phyloP scores from a whole-genome alignment of 495 filamentous ascomycete genomes.

The Aspergillus mulundensis region DNA sequence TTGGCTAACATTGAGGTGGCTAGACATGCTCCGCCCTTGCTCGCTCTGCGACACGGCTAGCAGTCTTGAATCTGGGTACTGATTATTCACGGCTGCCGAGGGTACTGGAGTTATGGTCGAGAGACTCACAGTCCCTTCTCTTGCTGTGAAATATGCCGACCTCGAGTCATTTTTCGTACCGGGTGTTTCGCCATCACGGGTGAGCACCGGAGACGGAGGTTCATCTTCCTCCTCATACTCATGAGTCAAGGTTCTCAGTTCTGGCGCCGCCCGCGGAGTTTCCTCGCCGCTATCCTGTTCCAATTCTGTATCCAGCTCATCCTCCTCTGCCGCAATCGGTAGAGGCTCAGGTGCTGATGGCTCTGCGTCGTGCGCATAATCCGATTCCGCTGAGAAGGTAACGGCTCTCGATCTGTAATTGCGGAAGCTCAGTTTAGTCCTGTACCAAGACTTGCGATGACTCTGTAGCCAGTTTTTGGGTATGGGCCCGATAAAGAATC shows the following conservation, averaged over 20 bases:
- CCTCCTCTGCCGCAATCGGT: slow-evolving; percentile 19
- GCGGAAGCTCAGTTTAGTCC: slow-evolving; percentile 44
- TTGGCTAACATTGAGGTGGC: slow-evolving; percentile 19
- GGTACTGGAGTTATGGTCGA: neutral
- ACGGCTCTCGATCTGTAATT: slow-evolving; percentile 55
- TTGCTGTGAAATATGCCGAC: slow-evolving; percentile 22
- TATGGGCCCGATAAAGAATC: slow-evolving; percentile 66
- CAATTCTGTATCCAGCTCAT: slow-evolving; percentile 20
- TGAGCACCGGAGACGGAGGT: neutral
- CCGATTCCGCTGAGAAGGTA: slow-evolving; percentile 50
- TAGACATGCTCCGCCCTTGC: slow-evolving; percentile 19
- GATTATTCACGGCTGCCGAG: neutral
- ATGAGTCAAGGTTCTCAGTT: slow-evolving; percentile 10
- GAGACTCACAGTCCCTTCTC: slow-evolving; percentile 11
- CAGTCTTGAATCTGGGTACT: neutral
- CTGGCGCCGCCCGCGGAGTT: neutral
- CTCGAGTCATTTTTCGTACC: slow-evolving; percentile 17
- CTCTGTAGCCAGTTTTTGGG: slow-evolving; percentile 65
- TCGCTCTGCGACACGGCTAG: slow-evolving; percentile 3
- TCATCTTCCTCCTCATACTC: slow-evolving; percentile 6
- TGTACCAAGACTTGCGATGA: slow-evolving; percentile 62
- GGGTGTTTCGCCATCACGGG: neutral
- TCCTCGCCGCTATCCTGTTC: slow-evolving; percentile 15
- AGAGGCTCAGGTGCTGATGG: slow-evolving; percentile 16
- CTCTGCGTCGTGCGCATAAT: slow-evolving; percentile 26